phyloP scores from a whole-genome alignment of 306 rosid species.

The Carpinus viminea region DNA sequence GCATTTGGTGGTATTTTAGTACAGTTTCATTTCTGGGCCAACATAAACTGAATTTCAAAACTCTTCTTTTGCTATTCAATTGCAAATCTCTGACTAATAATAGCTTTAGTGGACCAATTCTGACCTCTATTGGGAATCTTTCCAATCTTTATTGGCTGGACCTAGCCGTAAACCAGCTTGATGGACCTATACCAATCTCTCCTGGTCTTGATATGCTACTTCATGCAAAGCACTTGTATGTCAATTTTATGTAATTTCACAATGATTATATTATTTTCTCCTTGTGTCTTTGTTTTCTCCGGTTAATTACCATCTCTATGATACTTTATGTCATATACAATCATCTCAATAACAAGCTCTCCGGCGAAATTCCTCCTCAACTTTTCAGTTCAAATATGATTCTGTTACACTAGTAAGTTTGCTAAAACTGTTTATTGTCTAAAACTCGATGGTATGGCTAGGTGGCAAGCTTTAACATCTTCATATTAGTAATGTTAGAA shows the following conservation, averaged over 20 bases:
- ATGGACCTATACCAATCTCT: constrained; percentile 42
- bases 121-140: constrained; percentile 41
- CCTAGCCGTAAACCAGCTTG: constrained; percentile 39
- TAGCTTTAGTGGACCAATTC: constrained; percentile 34
- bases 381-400: constrained; percentile 35
- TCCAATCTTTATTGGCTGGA: constrained; percentile 45
- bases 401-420: constrained; percentile 42
- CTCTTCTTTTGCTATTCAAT: background rate
- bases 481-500: background rate
- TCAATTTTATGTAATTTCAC: background rate
- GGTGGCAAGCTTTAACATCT: background rate
- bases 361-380: constrained; percentile 21
- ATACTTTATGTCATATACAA: constrained; percentile 16
- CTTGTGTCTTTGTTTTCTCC: background rate
- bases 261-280: background rate
- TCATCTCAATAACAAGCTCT: constrained; percentile 33
- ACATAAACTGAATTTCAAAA: background rate
- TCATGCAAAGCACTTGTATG: constrained; percentile 45
- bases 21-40: background rate
- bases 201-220: constrained; percentile 40
- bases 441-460: background rate
- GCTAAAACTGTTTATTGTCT: background rate
- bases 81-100: constrained; percentile 46
- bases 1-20: background rate
- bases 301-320: background rate